These are phyloP conservation scores for Aspergillus asperescens DNA, from an alignment of 495 filamentous ascomycete genomes.

Conservation along the genomic window DNA sequence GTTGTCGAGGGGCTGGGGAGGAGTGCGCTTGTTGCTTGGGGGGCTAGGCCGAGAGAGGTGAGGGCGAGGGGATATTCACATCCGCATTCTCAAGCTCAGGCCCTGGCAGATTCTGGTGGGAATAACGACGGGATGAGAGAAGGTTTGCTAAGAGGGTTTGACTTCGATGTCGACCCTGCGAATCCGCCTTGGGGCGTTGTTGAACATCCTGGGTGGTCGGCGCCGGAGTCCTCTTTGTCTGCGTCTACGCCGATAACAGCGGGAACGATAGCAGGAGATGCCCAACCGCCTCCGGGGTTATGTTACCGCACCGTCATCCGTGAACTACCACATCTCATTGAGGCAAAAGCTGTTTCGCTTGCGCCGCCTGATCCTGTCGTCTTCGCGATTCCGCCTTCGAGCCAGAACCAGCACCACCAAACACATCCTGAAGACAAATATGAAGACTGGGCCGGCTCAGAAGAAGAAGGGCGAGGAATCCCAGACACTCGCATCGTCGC, in stretches of 20 bases:
- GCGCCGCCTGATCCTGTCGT: conserved; percentile 61
- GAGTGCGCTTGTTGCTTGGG: conserved; percentile 78
- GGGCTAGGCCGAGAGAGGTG: conserved; percentile 67
- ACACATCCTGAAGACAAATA: no score
- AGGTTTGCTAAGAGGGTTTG: neutral
- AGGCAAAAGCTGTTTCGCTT: conserved; percentile 83
- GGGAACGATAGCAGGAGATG: neutral
- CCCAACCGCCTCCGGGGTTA: conserved; percentile 63
- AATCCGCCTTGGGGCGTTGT: conserved; percentile 71
- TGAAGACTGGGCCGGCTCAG: neutral
- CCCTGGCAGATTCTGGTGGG: neutral
- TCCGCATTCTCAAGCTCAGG: no score
- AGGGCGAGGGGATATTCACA: no score
- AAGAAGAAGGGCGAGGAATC: conserved; percentile 10
- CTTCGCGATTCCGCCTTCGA: conserved; percentile 15
- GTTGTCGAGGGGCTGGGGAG: conserved; percentile 64
- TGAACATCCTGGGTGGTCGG: conserved; percentile 84
- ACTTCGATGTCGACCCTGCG: conserved; percentile 27
- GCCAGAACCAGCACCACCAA: conserved; percentile 11
- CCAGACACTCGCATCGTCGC: conserved; percentile 61
- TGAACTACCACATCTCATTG: conserved; percentile 87
- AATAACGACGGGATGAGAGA: conserved; percentile 15
- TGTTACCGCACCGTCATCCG: conserved; percentile 75
- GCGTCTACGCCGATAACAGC: neutral
- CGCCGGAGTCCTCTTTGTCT: conserved; percentile 48